Evolutionary conservation across 2,329 filamentous ascomycete species (phyloP).

Genomic region (Aspergillus hortae): DNA sequence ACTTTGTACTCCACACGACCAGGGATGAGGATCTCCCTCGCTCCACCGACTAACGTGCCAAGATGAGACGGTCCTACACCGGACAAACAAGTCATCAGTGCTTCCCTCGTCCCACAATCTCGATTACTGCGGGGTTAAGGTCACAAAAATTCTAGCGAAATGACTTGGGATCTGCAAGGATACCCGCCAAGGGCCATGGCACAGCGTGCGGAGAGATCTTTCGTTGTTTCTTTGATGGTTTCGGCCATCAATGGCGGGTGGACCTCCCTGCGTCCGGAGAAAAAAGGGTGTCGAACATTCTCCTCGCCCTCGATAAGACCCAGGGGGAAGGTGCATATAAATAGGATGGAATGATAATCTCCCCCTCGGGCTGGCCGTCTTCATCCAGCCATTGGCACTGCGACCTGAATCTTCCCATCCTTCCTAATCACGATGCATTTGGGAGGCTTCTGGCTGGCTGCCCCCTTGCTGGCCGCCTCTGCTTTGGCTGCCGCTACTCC

Average conservation of each 20-base stretch:
- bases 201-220: not conserved
- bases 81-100: not conserved
- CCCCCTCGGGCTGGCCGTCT: not conserved
- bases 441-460: not conserved
- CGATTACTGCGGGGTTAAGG: not conserved
- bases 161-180: not conserved
- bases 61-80: not conserved
- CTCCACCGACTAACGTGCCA: not conserved
- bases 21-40: not conserved
- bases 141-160: not conserved
- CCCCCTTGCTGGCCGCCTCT: constrained; percentile 6
- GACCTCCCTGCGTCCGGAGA: not conserved
- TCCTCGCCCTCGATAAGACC: not conserved
- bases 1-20: not conserved
- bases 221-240: not conserved
- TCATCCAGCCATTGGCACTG: not conserved
- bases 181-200: not conserved
- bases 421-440: not conserved
- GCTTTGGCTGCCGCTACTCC: constrained; percentile 3
- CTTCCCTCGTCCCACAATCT: not conserved
- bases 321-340: not conserved
- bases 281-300: not conserved
- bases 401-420: not conserved
- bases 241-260: not conserved
- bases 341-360: not conserved